These are phyloP conservation scores for Wickerhamomyces bisporus DNA, from an alignment of 805 yeast species.

Conservation along the genomic window DNA sequence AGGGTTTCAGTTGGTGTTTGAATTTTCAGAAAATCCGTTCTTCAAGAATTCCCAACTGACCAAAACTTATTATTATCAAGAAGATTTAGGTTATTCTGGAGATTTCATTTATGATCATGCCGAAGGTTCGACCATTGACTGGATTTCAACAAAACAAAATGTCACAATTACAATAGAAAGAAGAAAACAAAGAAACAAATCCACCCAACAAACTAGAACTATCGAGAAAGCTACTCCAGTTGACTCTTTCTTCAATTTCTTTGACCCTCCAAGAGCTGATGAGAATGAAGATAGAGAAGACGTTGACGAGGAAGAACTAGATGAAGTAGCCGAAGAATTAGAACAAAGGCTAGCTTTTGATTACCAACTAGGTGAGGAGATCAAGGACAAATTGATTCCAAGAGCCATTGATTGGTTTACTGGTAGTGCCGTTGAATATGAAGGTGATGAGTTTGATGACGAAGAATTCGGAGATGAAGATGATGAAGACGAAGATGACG, in stretches of 20 bases:
- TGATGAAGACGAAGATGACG: constrained; percentile 44
- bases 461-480: constrained; percentile 64
- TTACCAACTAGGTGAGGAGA: constrained; percentile 92
- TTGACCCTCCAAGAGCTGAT: constrained; percentile 78
- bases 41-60: constrained; percentile 68
- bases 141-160: constrained; percentile 77
- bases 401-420: constrained; percentile 99
- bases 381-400: constrained; percentile 93
- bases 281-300: constrained; percentile 41
- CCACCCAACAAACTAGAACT: constrained; percentile 93
- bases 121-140: constrained; percentile 79
- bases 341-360: constrained; percentile 86
- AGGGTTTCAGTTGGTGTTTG: constrained; percentile 84
- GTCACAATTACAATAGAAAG: constrained; percentile 85
- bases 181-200: constrained; percentile 95
- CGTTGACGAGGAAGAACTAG: constrained; percentile 50
- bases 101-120: constrained; percentile 97
- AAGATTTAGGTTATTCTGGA: constrained; percentile 89
- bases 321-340: constrained; percentile 64
- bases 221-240: constrained; percentile 92
- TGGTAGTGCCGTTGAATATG: constrained; percentile 87
- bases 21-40: constrained; percentile 69
- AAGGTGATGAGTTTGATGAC: constrained; percentile 55
- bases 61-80: constrained; percentile 90
- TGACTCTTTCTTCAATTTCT: constrained; percentile 93